Evolutionary conservation across 2,329 filamentous ascomycete species (phyloP), one percentile per base, ranked within the genome.

Genomic region (Aspergillus fijiensis): DNA sequence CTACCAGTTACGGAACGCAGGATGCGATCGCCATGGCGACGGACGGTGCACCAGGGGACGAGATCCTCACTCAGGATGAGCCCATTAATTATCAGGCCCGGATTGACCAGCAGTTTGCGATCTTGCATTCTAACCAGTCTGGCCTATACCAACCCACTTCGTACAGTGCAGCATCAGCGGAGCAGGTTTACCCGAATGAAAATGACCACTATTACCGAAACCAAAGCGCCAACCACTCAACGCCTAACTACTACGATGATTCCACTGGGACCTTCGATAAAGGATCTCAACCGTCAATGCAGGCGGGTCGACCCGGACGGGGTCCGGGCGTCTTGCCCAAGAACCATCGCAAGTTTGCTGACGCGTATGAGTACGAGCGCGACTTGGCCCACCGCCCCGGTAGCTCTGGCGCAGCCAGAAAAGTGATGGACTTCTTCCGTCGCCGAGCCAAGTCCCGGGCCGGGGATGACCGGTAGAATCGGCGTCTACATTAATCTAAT

Each of bases 341-440:
- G 79, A 89, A 88, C 74, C 92, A 94, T 77, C 87, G 92, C 59
- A 88, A 86, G 65, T 96, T 99, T 68, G 88, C 86, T 1, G 92
- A 97, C 69, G 92, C 90, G 2, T 97, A 96, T 73, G 92, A 96
- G 62, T 85, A 87, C 63, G 89, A 91, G 66, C 72, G 74, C 19
- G 75, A 78, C 48, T 70, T 72, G 23, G 84, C 86, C 53, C 85
- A 88, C 55, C 88, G 92, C 70, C 88, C 88, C 33, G 94, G 94
- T 49, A 96, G 90, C 75, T 94, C 88, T 65, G 91, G 91, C 59
- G 90, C 92, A 3, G 92, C 93, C 14, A 89, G 93, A 74, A 88
- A 92, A 72, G 95, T 99, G 45, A 98, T 99, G 93, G 94, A 99
- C 79, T 96, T 98, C 77, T 99, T 99, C 82, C 85, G 95, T 69